These are phyloP conservation scores for Vitis hybrid DNA, from an alignment of 177 flowering plant species.

Conservation along the genomic window DNA sequence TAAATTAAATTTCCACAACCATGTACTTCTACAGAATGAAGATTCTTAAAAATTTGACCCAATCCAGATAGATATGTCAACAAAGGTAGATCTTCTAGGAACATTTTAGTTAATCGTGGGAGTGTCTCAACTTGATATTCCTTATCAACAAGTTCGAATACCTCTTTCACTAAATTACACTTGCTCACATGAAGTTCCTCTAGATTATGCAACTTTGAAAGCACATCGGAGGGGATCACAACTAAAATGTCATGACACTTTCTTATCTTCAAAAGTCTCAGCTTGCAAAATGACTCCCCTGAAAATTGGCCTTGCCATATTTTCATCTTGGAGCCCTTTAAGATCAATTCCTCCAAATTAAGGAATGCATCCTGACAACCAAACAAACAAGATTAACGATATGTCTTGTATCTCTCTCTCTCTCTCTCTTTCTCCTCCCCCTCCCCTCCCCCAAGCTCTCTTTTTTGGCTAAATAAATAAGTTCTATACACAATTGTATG, in stretches of 20 bases:
- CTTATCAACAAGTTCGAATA: background rate
- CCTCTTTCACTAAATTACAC: background rate
- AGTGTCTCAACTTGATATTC: too few relatives aligned
- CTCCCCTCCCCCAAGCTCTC: rapidly evolving
- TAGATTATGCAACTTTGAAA: background rate
- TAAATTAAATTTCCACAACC: too few relatives aligned
- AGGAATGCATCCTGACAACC: background rate
- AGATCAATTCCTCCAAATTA: background rate
- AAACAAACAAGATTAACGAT: background rate
- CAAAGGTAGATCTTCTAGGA: too few relatives aligned
- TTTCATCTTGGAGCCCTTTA: background rate
- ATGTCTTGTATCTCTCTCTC: background rate
- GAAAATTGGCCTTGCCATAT: background rate
- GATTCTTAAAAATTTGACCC: too few relatives aligned
- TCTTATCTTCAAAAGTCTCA: background rate
- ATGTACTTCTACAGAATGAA: too few relatives aligned
- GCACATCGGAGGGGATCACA: background rate
- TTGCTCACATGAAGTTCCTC: background rate
- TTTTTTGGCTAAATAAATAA: too few relatives aligned
- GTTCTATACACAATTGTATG: too few relatives aligned
- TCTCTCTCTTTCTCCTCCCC: too few relatives aligned
- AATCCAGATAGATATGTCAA: too few relatives aligned
- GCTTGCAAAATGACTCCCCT: background rate
- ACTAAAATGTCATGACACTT: background rate
- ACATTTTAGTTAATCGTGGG: too few relatives aligned